Evolutionary conservation across 129 eudicot genomes (phyloP).

Genomic region (Silybum marianum): DNA sequence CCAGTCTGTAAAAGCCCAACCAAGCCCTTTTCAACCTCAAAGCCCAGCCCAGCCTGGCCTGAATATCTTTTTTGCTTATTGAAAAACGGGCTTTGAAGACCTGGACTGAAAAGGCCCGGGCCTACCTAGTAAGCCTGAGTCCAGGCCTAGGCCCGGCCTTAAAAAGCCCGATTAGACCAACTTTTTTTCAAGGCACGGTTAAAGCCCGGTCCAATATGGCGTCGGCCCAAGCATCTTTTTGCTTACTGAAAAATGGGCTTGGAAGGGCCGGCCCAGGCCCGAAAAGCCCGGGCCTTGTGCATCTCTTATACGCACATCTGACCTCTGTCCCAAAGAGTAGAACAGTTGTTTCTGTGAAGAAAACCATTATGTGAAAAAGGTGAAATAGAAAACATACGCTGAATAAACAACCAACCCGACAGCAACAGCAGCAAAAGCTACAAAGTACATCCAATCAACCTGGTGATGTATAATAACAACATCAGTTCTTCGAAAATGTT

Average conservation of each 20-base stretch:
- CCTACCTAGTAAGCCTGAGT: no score
- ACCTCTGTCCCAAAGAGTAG: background rate
- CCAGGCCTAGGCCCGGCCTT: no score
- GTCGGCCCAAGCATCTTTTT: background rate
- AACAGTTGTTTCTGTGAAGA: background rate
- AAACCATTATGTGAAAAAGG: background rate
- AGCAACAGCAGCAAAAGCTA: conserved; percentile 77
- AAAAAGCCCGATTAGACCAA: no score
- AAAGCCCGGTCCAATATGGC: no score
- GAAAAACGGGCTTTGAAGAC: no score
- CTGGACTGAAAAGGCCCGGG: background rate
- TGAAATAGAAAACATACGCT: conserved; percentile 42
- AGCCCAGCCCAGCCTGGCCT: no score
- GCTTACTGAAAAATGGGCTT: background rate
- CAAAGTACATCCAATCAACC: conserved; percentile 92
- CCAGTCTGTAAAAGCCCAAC: background rate
- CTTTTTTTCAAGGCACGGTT: no score
- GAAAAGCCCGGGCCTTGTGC: background rate
- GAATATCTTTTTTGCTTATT: background rate
- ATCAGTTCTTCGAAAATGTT: conserved; percentile 1
- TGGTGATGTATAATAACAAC: conserved; percentile 28
- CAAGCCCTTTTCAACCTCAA: background rate
- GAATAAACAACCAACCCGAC: conserved; percentile 82
- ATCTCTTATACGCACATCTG: background rate
- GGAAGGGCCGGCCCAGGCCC: background rate